Percentiles rank a stretch among this genome's conserved stretches.
These are phyloP conservation scores for Heritiera littoralis DNA, from an alignment of 345 rosid species.

Conservation along the genomic window DNA sequence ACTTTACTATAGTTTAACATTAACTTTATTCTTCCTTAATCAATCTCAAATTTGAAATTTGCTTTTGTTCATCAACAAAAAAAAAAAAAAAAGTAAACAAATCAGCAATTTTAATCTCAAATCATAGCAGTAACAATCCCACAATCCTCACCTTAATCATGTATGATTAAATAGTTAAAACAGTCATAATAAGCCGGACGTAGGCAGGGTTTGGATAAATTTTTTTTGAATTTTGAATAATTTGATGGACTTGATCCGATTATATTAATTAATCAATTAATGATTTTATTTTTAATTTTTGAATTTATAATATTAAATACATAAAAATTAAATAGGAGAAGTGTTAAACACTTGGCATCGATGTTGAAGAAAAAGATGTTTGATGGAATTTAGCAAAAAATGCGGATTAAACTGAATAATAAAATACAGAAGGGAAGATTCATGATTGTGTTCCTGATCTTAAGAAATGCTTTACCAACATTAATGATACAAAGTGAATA, in stretches of 20 bases:
- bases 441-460: conserved; percentile 22
- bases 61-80: neutral
- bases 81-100: no score
- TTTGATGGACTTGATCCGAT: no score
- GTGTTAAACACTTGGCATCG: neutral
- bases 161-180: neutral
- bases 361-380: conserved; percentile 27
- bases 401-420: neutral
- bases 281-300: no score
- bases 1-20: no score
- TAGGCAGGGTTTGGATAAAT: no score
- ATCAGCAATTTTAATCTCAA: neutral
- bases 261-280: no score
- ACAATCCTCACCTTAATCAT: conserved; percentile 9
- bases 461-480: conserved; percentile 24
- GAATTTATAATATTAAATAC: no score
- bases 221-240: no score
- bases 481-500: conserved; percentile 31
- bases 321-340: no score
- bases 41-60: neutral
- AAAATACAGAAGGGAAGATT: neutral
- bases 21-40: neutral
- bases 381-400: conserved; percentile 28
- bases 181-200: neutral
- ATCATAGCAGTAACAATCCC: conserved; percentile 1